These are phyloP conservation scores for Geoglossum glabrum DNA, from an alignment of 495 filamentous ascomycete genomes.

Conservation along the genomic window DNA sequence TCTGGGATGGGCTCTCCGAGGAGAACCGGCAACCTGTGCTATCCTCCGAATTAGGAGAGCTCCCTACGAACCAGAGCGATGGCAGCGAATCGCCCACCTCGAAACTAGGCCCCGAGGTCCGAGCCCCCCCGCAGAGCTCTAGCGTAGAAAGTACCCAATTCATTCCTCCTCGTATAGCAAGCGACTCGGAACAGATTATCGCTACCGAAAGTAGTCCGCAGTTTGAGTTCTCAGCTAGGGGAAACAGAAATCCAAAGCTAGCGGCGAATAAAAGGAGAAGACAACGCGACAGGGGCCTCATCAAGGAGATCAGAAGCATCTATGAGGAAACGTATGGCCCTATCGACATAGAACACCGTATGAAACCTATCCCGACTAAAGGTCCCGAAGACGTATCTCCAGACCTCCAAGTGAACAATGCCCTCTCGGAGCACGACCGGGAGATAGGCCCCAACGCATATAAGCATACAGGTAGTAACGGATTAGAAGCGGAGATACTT, in stretches of 20 bases:
- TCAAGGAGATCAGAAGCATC: conserved; percentile 22
- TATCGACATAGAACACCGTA: conserved; percentile 22
- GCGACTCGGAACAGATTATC: background rate
- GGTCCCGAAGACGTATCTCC: background rate
- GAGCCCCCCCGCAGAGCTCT: background rate
- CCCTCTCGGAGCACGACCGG: background rate
- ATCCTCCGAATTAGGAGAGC: background rate
- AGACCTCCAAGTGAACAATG: background rate
- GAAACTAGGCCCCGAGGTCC: background rate
- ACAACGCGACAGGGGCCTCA: conserved; percentile 15
- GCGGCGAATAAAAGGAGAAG: background rate
- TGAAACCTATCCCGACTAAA: background rate
- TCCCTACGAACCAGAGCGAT: background rate
- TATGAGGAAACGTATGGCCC: conserved; percentile 27
- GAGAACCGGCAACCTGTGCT: background rate
- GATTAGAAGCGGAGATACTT: background rate
- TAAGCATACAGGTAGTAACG: background rate
- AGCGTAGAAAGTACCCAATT: background rate
- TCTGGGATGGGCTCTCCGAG: background rate
- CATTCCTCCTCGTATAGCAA: background rate
- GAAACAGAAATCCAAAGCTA: background rate
- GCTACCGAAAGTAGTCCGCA: background rate
- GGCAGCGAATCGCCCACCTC: background rate
- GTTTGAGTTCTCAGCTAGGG: background rate
- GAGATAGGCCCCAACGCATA: background rate